Percentiles rank a stretch among this genome's conserved stretches.
phyloP scores from a whole-genome alignment of 1,139 yeast genomes.

The Geotrichum fermentans region DNA sequence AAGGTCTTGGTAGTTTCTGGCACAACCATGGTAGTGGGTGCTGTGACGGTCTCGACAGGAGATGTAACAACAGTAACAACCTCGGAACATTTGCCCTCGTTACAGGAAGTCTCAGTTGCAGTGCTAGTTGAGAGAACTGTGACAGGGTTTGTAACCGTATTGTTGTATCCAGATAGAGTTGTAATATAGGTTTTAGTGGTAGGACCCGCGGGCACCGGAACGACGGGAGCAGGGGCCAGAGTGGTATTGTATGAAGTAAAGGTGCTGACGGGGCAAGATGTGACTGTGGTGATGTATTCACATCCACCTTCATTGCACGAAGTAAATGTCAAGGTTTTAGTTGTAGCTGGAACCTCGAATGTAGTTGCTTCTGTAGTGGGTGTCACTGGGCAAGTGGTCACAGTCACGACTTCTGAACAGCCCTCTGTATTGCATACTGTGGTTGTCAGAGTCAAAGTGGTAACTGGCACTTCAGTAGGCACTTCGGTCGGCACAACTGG shows the following conservation, averaged over 20 bases:
- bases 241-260: background rate
- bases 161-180: background rate
- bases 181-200: too few relatives aligned
- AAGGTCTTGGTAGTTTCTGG: background rate
- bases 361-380: background rate
- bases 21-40: background rate
- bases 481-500: background rate
- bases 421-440: background rate
- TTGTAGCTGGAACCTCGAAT: background rate
- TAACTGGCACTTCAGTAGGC: background rate
- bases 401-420: background rate
- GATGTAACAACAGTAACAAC: background rate
- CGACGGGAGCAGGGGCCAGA: too few relatives aligned
- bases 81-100: background rate
- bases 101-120: background rate
- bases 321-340: background rate
- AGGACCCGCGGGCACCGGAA: too few relatives aligned
- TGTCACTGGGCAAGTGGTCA: background rate
- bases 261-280: background rate
- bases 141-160: background rate
- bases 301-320: slow-evolving; percentile 3
- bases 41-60: background rate
- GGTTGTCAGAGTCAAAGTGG: background rate
- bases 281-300: background rate
- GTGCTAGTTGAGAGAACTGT: background rate